Evolutionary conservation across 1,284 basidiomycete genomes (phyloP).

Genomic region (Ganoderma resinaceum): DNA sequence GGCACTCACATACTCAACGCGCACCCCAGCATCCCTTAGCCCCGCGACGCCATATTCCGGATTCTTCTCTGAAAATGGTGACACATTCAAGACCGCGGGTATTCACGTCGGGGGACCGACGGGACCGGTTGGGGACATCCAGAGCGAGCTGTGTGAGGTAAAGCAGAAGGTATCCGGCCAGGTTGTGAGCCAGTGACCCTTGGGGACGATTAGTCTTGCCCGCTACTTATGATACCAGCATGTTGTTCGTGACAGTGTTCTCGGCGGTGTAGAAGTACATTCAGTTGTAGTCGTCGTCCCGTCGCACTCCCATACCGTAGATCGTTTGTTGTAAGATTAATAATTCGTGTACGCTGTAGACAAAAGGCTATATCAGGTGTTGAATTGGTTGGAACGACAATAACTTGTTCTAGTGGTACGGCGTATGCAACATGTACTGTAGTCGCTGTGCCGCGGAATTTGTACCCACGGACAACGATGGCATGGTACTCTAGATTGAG

Average conservation of each 20-base stretch:
- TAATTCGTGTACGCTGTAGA: constrained; percentile 9
- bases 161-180: constrained; percentile 10
- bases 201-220: neutral
- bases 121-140: constrained; percentile 8
- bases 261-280: neutral
- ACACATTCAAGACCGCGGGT: constrained; percentile 37
- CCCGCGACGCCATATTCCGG: constrained; percentile 47
- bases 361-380: neutral
- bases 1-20: constrained; percentile 45
- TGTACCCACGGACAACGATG: too few relatives aligned
- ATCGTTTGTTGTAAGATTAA: constrained; percentile 13
- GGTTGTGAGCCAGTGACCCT: constrained; percentile 8
- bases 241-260: neutral
- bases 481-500: too few relatives aligned
- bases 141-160: constrained; percentile 18
- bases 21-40: constrained; percentile 45
- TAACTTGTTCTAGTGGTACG: too few relatives aligned
- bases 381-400: neutral
- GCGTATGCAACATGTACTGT: too few relatives aligned
- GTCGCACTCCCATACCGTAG: neutral
- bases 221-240: neutral
- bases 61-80: constrained; percentile 40
- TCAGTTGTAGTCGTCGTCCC: neutral
- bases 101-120: constrained; percentile 8
- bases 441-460: too few relatives aligned